These are phyloP conservation scores for Pyrus pyrifolia DNA, from an alignment of 306 rosid species.

Conservation along the genomic window DNA sequence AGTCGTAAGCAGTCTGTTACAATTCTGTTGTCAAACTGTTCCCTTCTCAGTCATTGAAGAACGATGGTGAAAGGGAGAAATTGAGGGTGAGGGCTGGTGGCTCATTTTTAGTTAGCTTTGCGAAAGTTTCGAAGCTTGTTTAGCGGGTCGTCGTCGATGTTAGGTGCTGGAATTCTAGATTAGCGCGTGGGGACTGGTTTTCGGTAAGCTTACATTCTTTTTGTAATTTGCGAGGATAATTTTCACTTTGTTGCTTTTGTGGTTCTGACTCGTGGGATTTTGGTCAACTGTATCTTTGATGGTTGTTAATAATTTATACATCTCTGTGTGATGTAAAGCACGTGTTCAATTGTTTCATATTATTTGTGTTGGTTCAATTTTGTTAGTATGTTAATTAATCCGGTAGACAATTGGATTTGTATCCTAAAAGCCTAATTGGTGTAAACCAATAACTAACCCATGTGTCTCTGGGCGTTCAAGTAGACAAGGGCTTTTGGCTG, in stretches of 20 bases:
- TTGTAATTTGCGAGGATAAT: slow-evolving; percentile 42
- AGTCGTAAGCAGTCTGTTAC: slow-evolving; percentile 25
- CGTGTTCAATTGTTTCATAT: slow-evolving; percentile 1
- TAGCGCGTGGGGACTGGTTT: slow-evolving; percentile 33
- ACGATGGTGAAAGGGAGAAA: slow-evolving; percentile 36
- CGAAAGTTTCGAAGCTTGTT: slow-evolving; percentile 40
- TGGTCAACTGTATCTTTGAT: slow-evolving; percentile 19
- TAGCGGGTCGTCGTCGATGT: slow-evolving; percentile 25
- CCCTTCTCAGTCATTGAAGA: slow-evolving; percentile 34
- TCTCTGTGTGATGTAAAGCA: slow-evolving; percentile 6
- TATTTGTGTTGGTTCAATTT: not conserved
- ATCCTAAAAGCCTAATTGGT: no score
- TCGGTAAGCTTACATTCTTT: slow-evolving; percentile 54
- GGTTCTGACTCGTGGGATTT: slow-evolving; percentile 37
- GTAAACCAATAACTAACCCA: no score
- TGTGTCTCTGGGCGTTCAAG: no score
- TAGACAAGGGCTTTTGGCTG: no score
- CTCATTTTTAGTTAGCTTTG: slow-evolving; percentile 34
- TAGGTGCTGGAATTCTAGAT: slow-evolving; percentile 31
- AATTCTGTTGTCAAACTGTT: slow-evolving; percentile 18
- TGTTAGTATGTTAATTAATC: not conserved
- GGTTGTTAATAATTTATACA: slow-evolving; percentile 27
- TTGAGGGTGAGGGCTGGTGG: slow-evolving; percentile 22
- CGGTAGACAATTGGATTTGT: no score
- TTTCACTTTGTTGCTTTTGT: slow-evolving; percentile 18